Evolutionary conservation across 805 yeast species (phyloP), one percentile per base, ranked within the genome.

Genomic region (Deakozyma indianensis): DNA sequence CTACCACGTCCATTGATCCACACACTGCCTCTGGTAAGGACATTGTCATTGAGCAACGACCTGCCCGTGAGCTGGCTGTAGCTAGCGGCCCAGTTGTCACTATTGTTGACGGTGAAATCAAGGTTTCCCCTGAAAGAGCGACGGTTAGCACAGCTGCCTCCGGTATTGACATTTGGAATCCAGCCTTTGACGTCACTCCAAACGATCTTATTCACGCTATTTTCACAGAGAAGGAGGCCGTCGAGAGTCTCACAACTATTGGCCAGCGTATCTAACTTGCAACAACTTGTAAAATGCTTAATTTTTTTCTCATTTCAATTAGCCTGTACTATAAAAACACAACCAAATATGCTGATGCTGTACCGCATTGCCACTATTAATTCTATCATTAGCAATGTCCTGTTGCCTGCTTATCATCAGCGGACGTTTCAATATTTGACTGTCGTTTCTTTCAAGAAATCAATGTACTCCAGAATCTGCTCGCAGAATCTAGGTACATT

Each of bases 141-240:
- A 77, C 77, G 18, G 82, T 87, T 14, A 82, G 83, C 35, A 73
- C 82, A 47, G 95, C 96, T 1, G 92, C 97, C 2, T 82, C 83
- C 1, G 83, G 81, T 0, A 80, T 88, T 25, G 66, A 71, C 3
- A 95, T 87, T 1, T 90, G 96, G 96, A 92, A 92, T 56, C 98
- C 98, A 0, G 82, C 96, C 0, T 90, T 90, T 56, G 98, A 90
- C 58, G 86, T 92, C 15, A 86, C 97, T 2, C 95, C 95, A 0
- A 78, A 80, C 55, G 72, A 71, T 41, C 65, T 81, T 32, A 87
- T 90, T 45, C 96, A 87, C 58, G 83, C 86, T 48, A 86, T 92
- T 48, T 85, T 90, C 28, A 90, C 96, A 0, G 97, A 90, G 63
- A 74, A 76, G 45, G 74, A 75, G 2, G 78, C 70, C 1, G 69